These are phyloP conservation scores for Tolypocladium endophyticum DNA, from an alignment of 2,329 filamentous ascomycete genomes.

Conservation along the genomic window DNA sequence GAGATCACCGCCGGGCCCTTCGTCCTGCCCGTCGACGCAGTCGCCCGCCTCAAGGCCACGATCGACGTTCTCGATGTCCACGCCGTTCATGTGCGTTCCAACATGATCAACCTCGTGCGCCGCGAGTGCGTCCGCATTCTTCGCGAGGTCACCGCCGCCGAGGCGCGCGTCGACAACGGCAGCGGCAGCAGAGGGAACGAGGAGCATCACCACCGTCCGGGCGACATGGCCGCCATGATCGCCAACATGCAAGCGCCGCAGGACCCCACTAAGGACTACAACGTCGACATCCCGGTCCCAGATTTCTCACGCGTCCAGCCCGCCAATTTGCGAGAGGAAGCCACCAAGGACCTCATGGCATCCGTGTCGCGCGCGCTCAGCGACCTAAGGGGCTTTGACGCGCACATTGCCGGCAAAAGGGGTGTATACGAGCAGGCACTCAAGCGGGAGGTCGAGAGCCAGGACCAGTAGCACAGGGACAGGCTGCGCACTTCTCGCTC, in stretches of 20 bases:
- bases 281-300: conserved; percentile 7
- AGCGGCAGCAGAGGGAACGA: not conserved
- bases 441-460: conserved; percentile 9
- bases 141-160: conserved; percentile 9
- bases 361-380: conserved; percentile 8
- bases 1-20: conserved; percentile 10
- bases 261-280: not conserved
- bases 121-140: conserved; percentile 22
- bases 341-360: conserved; percentile 10
- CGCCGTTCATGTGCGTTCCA: conserved; percentile 15
- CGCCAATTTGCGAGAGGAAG: conserved; percentile 11
- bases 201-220: not conserved
- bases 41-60: conserved; percentile 9
- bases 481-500: not conserved
- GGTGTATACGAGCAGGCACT: conserved; percentile 11
- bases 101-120: conserved; percentile 16
- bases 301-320: conserved; percentile 6
- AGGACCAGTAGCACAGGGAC: not conserved
- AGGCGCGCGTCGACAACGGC: not conserved
- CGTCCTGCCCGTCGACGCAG: conserved; percentile 4
- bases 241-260: conserved; percentile 16
- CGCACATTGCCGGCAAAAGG: conserved; percentile 7
- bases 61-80: conserved; percentile 15
- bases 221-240: conserved; percentile 14
- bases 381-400: conserved; percentile 13